Evolutionary conservation across 352 stramenopile species (phyloP).

Genomic region (Globisporangium orthogonon): DNA sequence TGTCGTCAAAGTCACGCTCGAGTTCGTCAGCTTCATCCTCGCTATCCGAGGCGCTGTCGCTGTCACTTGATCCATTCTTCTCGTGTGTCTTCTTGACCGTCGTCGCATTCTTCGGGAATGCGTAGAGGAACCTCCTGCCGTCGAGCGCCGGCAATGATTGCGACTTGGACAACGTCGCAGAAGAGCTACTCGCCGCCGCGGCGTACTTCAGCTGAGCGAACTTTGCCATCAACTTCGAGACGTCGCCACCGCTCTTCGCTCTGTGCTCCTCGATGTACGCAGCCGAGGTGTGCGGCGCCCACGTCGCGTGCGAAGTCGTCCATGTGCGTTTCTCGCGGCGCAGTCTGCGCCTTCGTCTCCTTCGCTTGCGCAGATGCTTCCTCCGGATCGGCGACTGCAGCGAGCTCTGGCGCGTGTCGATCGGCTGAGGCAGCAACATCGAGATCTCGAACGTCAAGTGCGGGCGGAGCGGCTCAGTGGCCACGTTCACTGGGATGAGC

Average conservation of each 20-base stretch:
- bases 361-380: conserved; percentile 23
- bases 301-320: conserved; percentile 30
- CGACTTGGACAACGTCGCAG: conserved; percentile 1
- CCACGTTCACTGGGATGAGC: conserved; percentile 18
- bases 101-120: conserved; percentile 1
- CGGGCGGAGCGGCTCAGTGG: conserved; percentile 27
- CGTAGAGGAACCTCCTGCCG: conserved; percentile 3
- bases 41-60: conserved; percentile 2
- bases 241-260: conserved; percentile 9
- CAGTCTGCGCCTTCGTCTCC: conserved; percentile 13
- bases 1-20: not conserved
- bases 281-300: conserved; percentile 28
- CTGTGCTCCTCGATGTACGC: conserved; percentile 38
- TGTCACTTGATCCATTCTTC: not conserved
- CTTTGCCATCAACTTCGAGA: conserved; percentile 27
- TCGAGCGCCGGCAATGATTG: not conserved
- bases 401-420: conserved; percentile 41
- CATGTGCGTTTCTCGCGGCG: conserved; percentile 21
- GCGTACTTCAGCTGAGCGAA: conserved; percentile 24
- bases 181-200: not conserved
- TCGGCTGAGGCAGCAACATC: conserved; percentile 42
- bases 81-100: not conserved
- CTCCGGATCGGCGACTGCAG: conserved; percentile 46
- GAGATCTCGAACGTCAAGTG: conserved; percentile 62
- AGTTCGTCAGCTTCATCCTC: conserved; percentile 1